Evolutionary conservation across 2,329 filamentous ascomycete genomes (phyloP), one percentile per base, ranked within the genome.

Genomic region (Diaporthe sp.): DNA sequence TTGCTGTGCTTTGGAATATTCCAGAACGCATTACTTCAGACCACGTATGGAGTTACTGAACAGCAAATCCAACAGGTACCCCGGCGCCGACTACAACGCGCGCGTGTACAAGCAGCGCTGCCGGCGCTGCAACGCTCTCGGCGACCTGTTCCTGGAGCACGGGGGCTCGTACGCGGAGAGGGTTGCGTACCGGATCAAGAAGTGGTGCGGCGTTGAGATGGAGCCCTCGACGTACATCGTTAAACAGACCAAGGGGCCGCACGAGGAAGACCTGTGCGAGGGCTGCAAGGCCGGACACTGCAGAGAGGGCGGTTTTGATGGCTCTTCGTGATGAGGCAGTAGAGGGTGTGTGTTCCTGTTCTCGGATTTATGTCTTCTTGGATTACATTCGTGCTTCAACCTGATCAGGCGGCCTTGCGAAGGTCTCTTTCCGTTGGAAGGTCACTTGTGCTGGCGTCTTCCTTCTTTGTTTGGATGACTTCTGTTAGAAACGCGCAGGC

Each of bases 101-200:
- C 70, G 46, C 31, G 79, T 82, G 1, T 82, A 77, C 42, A 78
- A 79, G 12, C 80, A 81, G 51, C 79, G 77, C 17, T 81, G 80
- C 62, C 74, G 25, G 34, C 55, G 39, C 2, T 82, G 80, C 71
- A 71, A 77, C 3, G 25, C 28, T 2, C 71, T 81, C 12, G 76
- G 79, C 57, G 71, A 68, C 7, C 76, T 80, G 0, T 71, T 62
- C 1, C 71, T 81, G 8, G 76, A 82, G 58, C 7, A 37, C 34
- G 49, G 9, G 1, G 34, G 72, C 1, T 78, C 79, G 28, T 82
- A 82, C 42, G 75, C 78, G 3, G 79, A 81, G 19, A 76, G 80
- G 46, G 77, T 81, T 6, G 71, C 80, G 5, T 80, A 82, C 46
- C 70, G 80, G 49, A 67, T 82, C 25, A 81, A 79, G 76, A 79